Base-by-base conservation (phyloP, 148 eudicot genomes). In the Vaccinium corymbosum region DNA sequence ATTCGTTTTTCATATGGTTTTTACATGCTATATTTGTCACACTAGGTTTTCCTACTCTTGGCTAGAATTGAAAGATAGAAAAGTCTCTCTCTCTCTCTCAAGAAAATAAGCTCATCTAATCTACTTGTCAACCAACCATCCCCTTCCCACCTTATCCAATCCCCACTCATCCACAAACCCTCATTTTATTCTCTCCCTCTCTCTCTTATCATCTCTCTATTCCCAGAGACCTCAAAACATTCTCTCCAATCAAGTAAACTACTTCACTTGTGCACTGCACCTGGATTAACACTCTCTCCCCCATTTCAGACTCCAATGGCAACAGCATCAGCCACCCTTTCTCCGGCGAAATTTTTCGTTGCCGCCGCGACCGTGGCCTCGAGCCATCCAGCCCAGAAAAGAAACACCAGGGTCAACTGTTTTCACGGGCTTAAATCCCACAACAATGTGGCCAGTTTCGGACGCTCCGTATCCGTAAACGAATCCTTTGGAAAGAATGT, bases 401-500 rank as follows among this genome's bases (percentile, higher is more conserved):
- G 80, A 78, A 72, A 46, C 48, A 66, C 62, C 56, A 87, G 88
- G 11, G 49, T 92, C 29, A 89, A 87, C 86, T 84, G 81, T 35
- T 88, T 80, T 73, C 85, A 86, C 0, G 92, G 92, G 8, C 87
- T 89, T 9, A 90, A 87, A 85, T 89, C 91, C 10, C 86, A 88
- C 3, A 88, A 81, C 89, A 81, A 73, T 59, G 89, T 87, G 73
- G 82, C 35, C 49, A 42, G 87, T 32, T 83, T 90, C 6, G 91
- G 89, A 29, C 73, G 76, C 19, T 87, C 92, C 29, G 85, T 83
- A 79, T 66, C 53, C 78, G 79, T 85, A 20, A 86, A 87, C 13
- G 85, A 87, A 15, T 85, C 80, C 3, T 89, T 87, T 51, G 89
- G 88, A 70, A 84, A 86, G 46, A 61, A 86, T 48, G 87, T 85